A percentile compares a stretch with the other conserved stretches of the same genome.
Evolutionary conservation across 2,329 filamentous ascomycete species (phyloP).

Genomic region (Beauveria australis): DNA sequence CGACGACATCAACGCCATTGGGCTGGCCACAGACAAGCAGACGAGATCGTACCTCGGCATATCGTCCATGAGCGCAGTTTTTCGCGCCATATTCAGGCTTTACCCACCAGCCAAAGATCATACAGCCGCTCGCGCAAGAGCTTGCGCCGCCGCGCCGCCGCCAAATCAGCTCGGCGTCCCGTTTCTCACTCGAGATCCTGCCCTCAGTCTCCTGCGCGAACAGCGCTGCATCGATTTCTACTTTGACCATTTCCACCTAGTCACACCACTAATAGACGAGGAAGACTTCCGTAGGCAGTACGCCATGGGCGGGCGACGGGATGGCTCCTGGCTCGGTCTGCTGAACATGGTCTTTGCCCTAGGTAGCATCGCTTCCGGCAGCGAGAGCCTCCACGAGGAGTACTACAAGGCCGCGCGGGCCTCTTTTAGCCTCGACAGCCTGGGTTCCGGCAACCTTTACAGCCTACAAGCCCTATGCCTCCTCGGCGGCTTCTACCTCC

Average conservation of each 20-base stretch:
- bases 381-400: constrained; percentile 45
- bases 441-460: constrained; percentile 58
- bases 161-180: constrained; percentile 22
- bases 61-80: constrained; percentile 54
- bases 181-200: constrained; percentile 34
- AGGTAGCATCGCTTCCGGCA: constrained; percentile 50
- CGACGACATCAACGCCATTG: constrained; percentile 26
- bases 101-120: constrained; percentile 22
- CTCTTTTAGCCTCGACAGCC: constrained; percentile 45
- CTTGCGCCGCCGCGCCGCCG: constrained; percentile 17
- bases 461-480: constrained; percentile 63
- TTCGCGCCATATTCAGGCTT: constrained; percentile 46
- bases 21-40: constrained; percentile 42
- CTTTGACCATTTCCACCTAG: constrained; percentile 52
- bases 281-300: constrained; percentile 51
- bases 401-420: constrained; percentile 49
- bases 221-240: constrained; percentile 47
- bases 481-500: constrained; percentile 68
- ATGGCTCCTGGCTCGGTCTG: constrained; percentile 51
- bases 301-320: constrained; percentile 37
- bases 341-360: constrained; percentile 56
- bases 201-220: constrained; percentile 24
- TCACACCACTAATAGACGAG: constrained; percentile 54
- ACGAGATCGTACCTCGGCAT: constrained; percentile 54
- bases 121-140: constrained; percentile 18